phyloP scores from a whole-genome alignment of 2,329 filamentous ascomycete species.

The Epicoccum nigrum region DNA sequence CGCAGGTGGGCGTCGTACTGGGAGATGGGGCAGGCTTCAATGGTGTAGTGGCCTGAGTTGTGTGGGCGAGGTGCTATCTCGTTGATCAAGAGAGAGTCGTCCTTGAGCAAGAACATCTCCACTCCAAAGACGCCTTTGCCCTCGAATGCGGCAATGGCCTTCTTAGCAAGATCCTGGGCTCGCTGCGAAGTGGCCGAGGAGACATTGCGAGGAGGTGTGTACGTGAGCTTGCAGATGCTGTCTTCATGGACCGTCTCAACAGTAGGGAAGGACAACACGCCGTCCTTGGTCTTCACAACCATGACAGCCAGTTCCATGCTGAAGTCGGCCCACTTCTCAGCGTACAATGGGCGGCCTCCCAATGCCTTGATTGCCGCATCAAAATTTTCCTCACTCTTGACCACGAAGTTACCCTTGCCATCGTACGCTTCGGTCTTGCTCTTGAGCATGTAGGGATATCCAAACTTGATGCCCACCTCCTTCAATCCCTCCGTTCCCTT shows the following conservation, averaged over 20 bases:
- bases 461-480: conserved; percentile 67
- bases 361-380: conserved; percentile 72
- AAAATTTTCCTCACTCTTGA: conserved; percentile 65
- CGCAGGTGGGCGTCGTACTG: conserved; percentile 92
- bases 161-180: conserved; percentile 77
- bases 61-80: conserved; percentile 85
- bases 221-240: conserved; percentile 92
- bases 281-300: conserved; percentile 86
- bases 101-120: conserved; percentile 86
- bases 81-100: conserved; percentile 77
- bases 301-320: conserved; percentile 89
- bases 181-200: conserved; percentile 63
- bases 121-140: conserved; percentile 95
- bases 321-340: conserved; percentile 88
- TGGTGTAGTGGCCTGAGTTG: conserved; percentile 95
- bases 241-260: conserved; percentile 97
- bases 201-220: conserved; percentile 79
- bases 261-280: conserved; percentile 77
- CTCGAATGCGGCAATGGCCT: conserved; percentile 79
- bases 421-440: conserved; percentile 90
- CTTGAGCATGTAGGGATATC: conserved; percentile 92
- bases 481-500: conserved; percentile 66
- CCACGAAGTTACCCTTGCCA: conserved; percentile 76
- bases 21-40: conserved; percentile 86
- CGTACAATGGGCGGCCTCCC: conserved; percentile 73